A percentile compares a stretch with the other conserved stretches of the same genome.
Conservation (phyloP, 805 yeast genomes). For the Metahyphopichia silvanorum region DNA sequence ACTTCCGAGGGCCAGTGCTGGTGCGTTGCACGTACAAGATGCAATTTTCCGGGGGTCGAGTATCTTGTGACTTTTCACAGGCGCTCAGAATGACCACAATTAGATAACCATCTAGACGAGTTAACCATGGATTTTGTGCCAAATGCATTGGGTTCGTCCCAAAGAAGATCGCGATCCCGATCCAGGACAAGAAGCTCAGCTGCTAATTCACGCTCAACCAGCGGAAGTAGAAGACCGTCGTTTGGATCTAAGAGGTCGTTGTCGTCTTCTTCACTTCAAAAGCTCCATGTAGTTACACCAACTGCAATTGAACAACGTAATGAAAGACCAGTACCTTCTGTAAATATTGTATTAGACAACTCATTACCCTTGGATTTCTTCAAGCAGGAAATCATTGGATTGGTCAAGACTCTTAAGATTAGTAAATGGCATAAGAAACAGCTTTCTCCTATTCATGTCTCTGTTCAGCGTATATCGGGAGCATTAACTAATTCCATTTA, state of each 20-base stretch:
- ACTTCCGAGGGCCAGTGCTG: too few species aligned
- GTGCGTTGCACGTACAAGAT: too few species aligned
- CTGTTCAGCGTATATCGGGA: slow-evolving; percentile 72
- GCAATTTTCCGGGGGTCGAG: too few species aligned
- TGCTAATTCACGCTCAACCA: slow-evolving; percentile 32
- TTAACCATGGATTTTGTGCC: slow-evolving; percentile 14
- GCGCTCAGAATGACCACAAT: too few species aligned
- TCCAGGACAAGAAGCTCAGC: slow-evolving; percentile 30
- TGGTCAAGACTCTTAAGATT: slow-evolving; percentile 60
- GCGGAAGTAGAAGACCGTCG: slow-evolving; percentile 33
- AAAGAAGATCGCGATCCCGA: slow-evolving; percentile 38
- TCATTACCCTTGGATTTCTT: slow-evolving; percentile 80
- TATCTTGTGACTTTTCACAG: too few species aligned
- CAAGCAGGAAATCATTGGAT: slow-evolving; percentile 70
- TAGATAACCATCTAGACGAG: too few species aligned
- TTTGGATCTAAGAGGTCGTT: slow-evolving; percentile 31
- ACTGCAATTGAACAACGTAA: slow-evolving; percentile 23
- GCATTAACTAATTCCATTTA: slow-evolving; percentile 92
- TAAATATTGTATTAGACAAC: slow-evolving; percentile 65
- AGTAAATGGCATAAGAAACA: slow-evolving; percentile 74
- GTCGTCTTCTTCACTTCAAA: slow-evolving; percentile 29
- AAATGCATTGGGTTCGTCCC: too few species aligned
- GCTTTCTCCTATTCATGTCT: slow-evolving; percentile 40
- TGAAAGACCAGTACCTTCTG: slow-evolving; percentile 43
- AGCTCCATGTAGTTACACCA: slow-evolving; percentile 23